These are phyloP conservation scores for Emergomyces orientalis DNA, from an alignment of 2,329 filamentous ascomycete genomes.

Conservation along the genomic window DNA sequence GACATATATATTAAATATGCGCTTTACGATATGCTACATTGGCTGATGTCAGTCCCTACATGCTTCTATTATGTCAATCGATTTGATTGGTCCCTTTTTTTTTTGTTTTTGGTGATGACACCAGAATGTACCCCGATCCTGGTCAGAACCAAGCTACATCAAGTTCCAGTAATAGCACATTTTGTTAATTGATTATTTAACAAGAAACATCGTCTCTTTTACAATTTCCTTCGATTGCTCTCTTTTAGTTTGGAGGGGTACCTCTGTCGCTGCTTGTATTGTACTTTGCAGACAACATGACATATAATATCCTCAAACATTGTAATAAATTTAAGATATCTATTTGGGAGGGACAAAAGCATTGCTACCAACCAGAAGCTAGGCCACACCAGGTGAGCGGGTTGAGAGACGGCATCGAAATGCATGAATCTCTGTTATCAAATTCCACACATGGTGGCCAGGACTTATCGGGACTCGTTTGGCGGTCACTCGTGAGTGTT, in stretches of 20 bases:
- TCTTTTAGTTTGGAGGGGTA: not conserved
- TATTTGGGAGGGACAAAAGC: not conserved
- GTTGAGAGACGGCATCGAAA: not conserved
- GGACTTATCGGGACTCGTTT: too few relatives aligned
- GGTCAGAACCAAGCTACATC: too few relatives aligned
- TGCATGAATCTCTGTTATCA: not conserved
- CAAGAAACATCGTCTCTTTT: not conserved
- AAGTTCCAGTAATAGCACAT: too few relatives aligned
- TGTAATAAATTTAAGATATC: not conserved
- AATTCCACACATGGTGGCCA: not conserved
- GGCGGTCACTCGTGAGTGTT: not conserved
- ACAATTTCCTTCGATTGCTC: not conserved
- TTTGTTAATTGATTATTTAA: not conserved
- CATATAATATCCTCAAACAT: not conserved
- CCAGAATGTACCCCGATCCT: not conserved
- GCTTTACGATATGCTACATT: not conserved
- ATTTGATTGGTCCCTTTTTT: too few relatives aligned
- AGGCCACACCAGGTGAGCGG: not conserved
- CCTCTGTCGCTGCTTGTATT: too few relatives aligned
- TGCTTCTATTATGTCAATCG: not conserved
- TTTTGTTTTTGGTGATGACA: not conserved
- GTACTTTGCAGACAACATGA: not conserved
- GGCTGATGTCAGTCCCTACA: not conserved
- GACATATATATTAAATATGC: not conserved
- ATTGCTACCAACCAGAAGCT: not conserved